Percentiles rank a stretch among this genome's conserved stretches.
phyloP scores from a whole-genome alignment of 2,329 filamentous ascomycete species.

The Plenodomus tracheiphilus region DNA sequence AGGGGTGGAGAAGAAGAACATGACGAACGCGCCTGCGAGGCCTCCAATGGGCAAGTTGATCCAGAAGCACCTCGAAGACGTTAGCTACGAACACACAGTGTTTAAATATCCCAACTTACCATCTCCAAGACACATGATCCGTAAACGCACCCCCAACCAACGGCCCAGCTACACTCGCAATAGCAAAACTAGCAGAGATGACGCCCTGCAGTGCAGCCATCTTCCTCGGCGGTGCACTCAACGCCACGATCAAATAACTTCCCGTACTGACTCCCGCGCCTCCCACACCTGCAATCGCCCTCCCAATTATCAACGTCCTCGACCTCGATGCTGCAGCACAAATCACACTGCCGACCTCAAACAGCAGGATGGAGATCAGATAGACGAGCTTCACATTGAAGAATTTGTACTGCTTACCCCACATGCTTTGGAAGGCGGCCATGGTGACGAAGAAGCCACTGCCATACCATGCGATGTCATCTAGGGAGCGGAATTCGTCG shows the following conservation, averaged over 20 bases:
- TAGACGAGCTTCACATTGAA: conserved; percentile 59
- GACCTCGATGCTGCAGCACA: conserved; percentile 56
- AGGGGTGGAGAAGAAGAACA: conserved; percentile 38
- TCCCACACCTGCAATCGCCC: conserved; percentile 59
- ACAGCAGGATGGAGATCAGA: conserved; percentile 52
- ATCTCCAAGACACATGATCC: conserved; percentile 23
- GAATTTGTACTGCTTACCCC: conserved; percentile 63
- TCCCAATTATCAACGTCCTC: conserved; percentile 58
- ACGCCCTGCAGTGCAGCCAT: too few species aligned
- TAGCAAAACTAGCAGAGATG: conserved; percentile 36
- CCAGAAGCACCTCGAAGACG: conserved; percentile 42
- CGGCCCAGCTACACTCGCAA: conserved; percentile 46
- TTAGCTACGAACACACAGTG: too few species aligned
- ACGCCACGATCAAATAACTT: conserved; percentile 53
- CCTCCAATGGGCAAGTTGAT: conserved; percentile 52
- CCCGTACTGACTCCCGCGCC: conserved; percentile 58
- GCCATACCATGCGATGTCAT: conserved; percentile 50
- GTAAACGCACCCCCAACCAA: conserved; percentile 48
- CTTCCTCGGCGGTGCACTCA: conserved; percentile 48
- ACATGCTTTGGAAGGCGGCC: conserved; percentile 50
- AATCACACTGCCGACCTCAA: conserved; percentile 58
- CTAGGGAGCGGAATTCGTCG: conserved; percentile 45
- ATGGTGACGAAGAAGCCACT: conserved; percentile 52
- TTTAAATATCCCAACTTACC: too few species aligned
- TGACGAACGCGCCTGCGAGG: conserved; percentile 35